Evolutionary conservation across 2,329 filamentous ascomycete genomes (phyloP), one percentile per base, ranked within the genome.

Genomic region (Grosmannia huntii): DNA sequence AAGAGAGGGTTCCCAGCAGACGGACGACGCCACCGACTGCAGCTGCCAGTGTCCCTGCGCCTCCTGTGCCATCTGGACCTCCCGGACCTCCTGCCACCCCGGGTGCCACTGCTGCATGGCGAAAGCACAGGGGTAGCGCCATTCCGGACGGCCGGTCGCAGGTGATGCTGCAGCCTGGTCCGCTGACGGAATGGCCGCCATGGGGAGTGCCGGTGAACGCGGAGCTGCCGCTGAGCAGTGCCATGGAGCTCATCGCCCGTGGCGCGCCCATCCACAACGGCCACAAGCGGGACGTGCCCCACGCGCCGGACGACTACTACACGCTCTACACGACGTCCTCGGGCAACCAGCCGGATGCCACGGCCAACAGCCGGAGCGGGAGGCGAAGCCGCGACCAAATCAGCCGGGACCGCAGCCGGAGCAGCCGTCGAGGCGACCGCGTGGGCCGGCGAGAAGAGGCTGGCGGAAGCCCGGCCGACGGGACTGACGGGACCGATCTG

Each of bases 211-310:
- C 73, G 12, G 70, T 66, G 50, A 67, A 74, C 27, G 77, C 79
- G 44, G 76, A 80, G 60, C 72, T 85, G 10, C 70, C 76, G 0
- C 75, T 79, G 19, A 74, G 73, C 50, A 75, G 77, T 53, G 83
- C 82, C 11, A 76, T 78, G 70, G 76, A 81, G 54, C 72, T 83
- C 59, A 80, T 85, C 61, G 74, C 75, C n/a, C 72, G 75, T 9
- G 83, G 83, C 6, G 81, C 78, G 2, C 79, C 82, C 5, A 72
- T 73, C 2, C 78, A 81, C 67, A 78, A 74, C 58, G 83, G 83
- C 23, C 75, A 79, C 66, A 77, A 75, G 64, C 72, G 73, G 46
- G 65, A 74, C 4, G 75, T 85, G 48, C 76, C 81, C 9, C 80
- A 85, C 62, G 75, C 74, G 1, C 72, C 78, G 0, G 76, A 83